Evolutionary conservation across 257 asterid species (phyloP).

Genomic region (Lavandula angustifolia): DNA sequence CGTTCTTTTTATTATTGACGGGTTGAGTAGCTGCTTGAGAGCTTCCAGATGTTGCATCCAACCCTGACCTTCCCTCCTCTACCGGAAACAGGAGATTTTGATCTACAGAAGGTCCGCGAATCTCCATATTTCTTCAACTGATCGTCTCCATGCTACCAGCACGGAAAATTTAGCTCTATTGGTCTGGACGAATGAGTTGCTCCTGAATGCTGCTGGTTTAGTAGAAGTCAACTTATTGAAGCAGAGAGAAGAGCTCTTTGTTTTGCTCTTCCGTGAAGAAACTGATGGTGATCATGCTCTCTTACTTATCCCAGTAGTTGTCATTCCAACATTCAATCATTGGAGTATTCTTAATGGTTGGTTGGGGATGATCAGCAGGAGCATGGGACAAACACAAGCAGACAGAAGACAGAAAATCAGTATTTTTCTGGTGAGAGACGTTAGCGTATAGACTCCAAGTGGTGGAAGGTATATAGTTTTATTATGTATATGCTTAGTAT

Average conservation of each 20-base stretch:
- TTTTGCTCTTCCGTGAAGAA: slow-evolving; percentile 19
- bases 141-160: slow-evolving; percentile 21
- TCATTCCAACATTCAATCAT: background rate
- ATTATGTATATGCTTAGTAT: slow-evolving; percentile 16
- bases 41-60: slow-evolving; percentile 75
- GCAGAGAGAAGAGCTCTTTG: slow-evolving; percentile 6
- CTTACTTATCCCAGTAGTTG: background rate
- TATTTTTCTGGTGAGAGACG: background rate
- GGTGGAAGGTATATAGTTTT: slow-evolving; percentile 24
- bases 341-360: background rate
- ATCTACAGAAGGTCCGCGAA: slow-evolving; percentile 58
- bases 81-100: slow-evolving; percentile 73
- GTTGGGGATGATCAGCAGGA: background rate
- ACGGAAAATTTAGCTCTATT: slow-evolving; percentile 1
- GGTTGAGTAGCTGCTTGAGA: slow-evolving; percentile 63
- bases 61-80: slow-evolving; percentile 66
- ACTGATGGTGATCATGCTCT: background rate
- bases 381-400: background rate
- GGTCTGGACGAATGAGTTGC: background rate
- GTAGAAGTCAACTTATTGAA: slow-evolving; percentile 1
- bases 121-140: slow-evolving; percentile 94
- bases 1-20: slow-evolving; percentile 11
- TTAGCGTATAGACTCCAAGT: background rate
- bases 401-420: background rate
- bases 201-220: slow-evolving; percentile 6